Conservation (phyloP, 2,329 filamentous ascomycete species). For the Stemphylium beticola region DNA sequence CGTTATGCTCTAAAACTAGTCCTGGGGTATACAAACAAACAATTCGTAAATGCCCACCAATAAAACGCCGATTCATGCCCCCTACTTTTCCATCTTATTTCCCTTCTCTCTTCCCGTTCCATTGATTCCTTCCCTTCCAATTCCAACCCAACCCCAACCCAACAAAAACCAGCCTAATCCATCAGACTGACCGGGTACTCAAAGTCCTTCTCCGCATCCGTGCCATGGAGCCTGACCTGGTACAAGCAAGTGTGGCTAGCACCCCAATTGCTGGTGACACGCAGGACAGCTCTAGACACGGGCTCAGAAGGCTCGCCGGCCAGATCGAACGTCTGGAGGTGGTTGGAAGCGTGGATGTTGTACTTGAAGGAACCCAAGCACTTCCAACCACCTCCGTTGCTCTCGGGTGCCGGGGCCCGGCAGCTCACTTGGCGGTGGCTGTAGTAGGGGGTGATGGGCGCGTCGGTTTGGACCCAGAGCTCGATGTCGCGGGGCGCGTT, state of each 20-base stretch:
- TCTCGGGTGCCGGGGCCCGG: slow-evolving; percentile 19
- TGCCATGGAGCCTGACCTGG: slow-evolving; percentile 53
- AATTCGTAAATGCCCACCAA: slow-evolving; percentile 1
- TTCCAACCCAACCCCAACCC: neutral
- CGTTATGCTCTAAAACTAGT: slow-evolving; percentile 11
- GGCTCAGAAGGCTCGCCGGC: slow-evolving; percentile 35
- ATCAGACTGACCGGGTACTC: slow-evolving; percentile 27
- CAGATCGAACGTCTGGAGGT: slow-evolving; percentile 52
- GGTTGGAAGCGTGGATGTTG: slow-evolving; percentile 49
- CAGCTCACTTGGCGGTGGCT: slow-evolving; percentile 20
- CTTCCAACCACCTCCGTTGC: slow-evolving; percentile 35
- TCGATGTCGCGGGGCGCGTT: slow-evolving; percentile 54
- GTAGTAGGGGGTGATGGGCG: slow-evolving; percentile 30
- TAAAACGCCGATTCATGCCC: neutral
- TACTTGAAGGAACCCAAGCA: slow-evolving; percentile 53
- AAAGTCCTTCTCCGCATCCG: slow-evolving; percentile 27
- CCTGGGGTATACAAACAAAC: slow-evolving; percentile 13
- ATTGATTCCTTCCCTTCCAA: neutral
- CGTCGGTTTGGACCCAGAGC: slow-evolving; percentile 51
- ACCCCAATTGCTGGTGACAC: slow-evolving; percentile 54
- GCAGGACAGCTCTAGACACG: slow-evolving; percentile 47
- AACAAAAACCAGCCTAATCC: slow-evolving; percentile 14
- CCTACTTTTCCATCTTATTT: neutral
- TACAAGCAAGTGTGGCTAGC: slow-evolving; percentile 55
- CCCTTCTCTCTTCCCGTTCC: neutral